phyloP scores from a whole-genome alignment of 2,329 filamentous ascomycete genomes.

The Pseudogymnoascus sp. region DNA sequence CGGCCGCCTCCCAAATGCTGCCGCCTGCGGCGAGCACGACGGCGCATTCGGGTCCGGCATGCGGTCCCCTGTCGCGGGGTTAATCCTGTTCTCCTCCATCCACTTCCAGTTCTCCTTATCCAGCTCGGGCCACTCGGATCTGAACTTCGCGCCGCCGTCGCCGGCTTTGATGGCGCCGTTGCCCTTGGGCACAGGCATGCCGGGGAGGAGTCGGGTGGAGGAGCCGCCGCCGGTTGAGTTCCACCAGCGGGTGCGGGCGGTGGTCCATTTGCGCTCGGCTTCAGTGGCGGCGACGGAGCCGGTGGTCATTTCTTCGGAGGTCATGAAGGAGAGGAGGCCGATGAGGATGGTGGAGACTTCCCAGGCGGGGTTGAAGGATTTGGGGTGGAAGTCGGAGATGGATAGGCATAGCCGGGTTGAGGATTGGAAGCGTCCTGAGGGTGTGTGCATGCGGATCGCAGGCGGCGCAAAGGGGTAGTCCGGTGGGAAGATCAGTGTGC shows the following conservation, averaged over 20 bases:
- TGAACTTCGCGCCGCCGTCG: conserved; percentile 87
- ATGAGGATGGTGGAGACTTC: conserved; percentile 95
- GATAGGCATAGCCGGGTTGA: conserved; percentile 87
- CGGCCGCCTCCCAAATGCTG: conserved; percentile 57
- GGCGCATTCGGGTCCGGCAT: conserved; percentile 43
- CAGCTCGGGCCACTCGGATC: conserved; percentile 80
- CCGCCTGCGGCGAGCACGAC: conserved; percentile 55
- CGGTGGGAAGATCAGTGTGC: conserved; percentile 86
- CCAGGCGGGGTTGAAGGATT: conserved; percentile 97
- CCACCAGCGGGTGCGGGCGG: conserved; percentile 83
- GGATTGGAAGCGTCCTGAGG: conserved; percentile 89
- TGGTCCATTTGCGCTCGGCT: conserved; percentile 70
- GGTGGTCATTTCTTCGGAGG: conserved; percentile 96
- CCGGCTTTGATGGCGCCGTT: conserved; percentile 78
- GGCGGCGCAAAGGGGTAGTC: conserved; percentile 97
- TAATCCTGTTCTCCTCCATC: conserved; percentile 79
- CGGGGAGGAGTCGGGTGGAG: conserved; percentile 46
- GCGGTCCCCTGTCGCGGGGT: conserved; percentile 65
- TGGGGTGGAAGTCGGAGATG: conserved; percentile 96
- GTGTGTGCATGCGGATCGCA: conserved; percentile 98
- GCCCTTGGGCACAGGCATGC: conserved; percentile 52
- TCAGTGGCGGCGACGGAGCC: conserved; percentile 75
- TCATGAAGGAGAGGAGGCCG: conserved; percentile 95
- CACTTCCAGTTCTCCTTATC: conserved; percentile 87
- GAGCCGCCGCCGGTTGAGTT: conserved; percentile 88